These are phyloP conservation scores for Tuctoria greenei DNA, from an alignment of 176 grass and related monocot species.

Conservation along the genomic window DNA sequence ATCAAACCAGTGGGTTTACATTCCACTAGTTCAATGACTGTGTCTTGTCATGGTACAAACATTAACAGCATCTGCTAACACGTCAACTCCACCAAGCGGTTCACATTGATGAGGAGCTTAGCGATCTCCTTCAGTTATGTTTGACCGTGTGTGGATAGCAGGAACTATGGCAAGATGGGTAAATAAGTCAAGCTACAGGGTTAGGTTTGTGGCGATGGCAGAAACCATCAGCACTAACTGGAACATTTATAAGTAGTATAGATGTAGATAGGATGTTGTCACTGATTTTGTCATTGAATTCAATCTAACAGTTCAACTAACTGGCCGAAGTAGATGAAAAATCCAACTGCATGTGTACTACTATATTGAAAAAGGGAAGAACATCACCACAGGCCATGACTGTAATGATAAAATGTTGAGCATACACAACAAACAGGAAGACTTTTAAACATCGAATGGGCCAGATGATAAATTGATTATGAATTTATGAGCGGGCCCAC, in stretches of 20 bases:
- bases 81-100: no score
- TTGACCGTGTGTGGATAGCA: no score
- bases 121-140: no score
- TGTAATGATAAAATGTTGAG: constrained; percentile 8
- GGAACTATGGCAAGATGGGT: no score
- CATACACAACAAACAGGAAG: constrained; percentile 21
- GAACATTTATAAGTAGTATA: no score
- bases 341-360: background rate
- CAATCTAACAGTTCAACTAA: background rate
- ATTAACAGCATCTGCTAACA: no score
- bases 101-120: no score
- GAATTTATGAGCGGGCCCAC: background rate
- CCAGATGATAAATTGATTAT: background rate
- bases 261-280: background rate
- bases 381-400: background rate
- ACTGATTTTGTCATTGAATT: background rate
- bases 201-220: no score
- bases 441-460: constrained; percentile 12
- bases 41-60: no score
- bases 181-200: no score
- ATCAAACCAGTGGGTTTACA: background rate
- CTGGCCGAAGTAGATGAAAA: background rate
- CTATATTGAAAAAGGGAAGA: background rate
- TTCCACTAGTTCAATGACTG: background rate
- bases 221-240: no score